These are phyloP conservation scores for Parasitella parasitica DNA, from an alignment of 371 early-diverging fungal species.

Conservation along the genomic window DNA sequence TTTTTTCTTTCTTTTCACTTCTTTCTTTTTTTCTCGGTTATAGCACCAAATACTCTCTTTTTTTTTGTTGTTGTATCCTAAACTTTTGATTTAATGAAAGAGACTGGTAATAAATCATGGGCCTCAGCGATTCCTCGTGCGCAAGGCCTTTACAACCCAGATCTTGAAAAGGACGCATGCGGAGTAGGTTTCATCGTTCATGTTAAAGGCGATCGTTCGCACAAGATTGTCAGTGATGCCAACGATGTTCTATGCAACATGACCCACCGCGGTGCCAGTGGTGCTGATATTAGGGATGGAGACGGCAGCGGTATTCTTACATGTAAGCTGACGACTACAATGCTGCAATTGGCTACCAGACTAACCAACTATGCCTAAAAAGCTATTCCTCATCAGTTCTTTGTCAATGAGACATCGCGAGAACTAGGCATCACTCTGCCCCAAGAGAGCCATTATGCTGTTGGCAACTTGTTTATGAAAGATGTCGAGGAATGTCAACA, in stretches of 20 bases:
- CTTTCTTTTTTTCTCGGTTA: no score
- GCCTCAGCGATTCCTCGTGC: slow-evolving; percentile 79
- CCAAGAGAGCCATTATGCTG: slow-evolving; percentile 84
- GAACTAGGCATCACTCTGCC: slow-evolving; percentile 67
- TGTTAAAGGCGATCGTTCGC: slow-evolving; percentile 80
- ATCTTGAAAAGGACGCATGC: slow-evolving; percentile 91
- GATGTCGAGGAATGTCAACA: slow-evolving; percentile 61
- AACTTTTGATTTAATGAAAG: not conserved
- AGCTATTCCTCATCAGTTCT: slow-evolving; percentile 86
- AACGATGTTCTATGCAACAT: slow-evolving; percentile 90
- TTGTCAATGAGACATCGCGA: slow-evolving; percentile 61
- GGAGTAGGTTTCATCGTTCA: slow-evolving; percentile 96
- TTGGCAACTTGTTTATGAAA: slow-evolving; percentile 92
- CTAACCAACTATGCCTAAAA: no score
- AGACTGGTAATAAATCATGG: slow-evolving; percentile 62
- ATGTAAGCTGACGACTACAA: slow-evolving; percentile 13
- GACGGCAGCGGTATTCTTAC: slow-evolving; percentile 94
- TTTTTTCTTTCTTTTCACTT: not conserved
- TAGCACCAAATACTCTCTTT: not conserved
- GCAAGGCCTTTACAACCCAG: slow-evolving; percentile 90
- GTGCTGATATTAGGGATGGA: slow-evolving; percentile 89
- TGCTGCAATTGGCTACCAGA: no score
- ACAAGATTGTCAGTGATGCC: slow-evolving; percentile 88
- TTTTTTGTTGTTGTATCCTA: no score
- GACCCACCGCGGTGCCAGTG: slow-evolving; percentile 95